Evolutionary conservation across 148 eudicot genomes (phyloP), one percentile per base, ranked within the genome.

Genomic region (Rhododendron ovatum): DNA sequence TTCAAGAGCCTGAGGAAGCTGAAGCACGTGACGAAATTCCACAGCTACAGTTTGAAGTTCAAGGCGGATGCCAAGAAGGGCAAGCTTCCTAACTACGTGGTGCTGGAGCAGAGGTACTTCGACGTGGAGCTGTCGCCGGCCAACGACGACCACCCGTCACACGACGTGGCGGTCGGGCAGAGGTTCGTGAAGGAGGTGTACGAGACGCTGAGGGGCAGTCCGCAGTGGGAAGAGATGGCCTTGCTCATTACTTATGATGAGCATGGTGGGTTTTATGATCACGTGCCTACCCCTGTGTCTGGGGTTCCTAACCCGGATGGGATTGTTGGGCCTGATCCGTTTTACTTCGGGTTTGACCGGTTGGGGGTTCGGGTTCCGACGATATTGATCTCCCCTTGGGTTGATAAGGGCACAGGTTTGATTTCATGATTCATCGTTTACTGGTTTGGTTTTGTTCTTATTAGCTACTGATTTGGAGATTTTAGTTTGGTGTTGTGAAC

Each of bases 261-360:
- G 82, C 98, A 96, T 88, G 98, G 98, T 83, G 98, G 98, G 85
- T 96, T 96, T 80, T 96, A 88, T 87, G 98, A 96, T 90, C 98
- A 96, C 84, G 98, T 96, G 53, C 89, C 96, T 0, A 96, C 98
- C 0, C 98, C 98, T 39, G 96, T 94, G 76, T 85, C 91, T 11
- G 94, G 95, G 77, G 98, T 96, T 82, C 98, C 98, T 84, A 96
- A 93, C 71, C 98, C 98, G 12, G 98, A 96, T 93, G 98, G 98
- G 85, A 93, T 96, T 3, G 88, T 94, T 48, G 98, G 98, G 8
- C 95, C 96, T 12, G 94, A 91, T 41, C 98, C 98, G 1, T 96
- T 47, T 57, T 96, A 92, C 85, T 96, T 96, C 86, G 79, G 89
- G 85, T 96, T 96, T 33, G 92, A 96, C 43, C 92, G 98, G 82